Percentiles rank a stretch among this genome's conserved stretches.
These are phyloP conservation scores for Ascochyta rabiei DNA, from an alignment of 2,329 filamentous ascomycete species.

Conservation along the genomic window DNA sequence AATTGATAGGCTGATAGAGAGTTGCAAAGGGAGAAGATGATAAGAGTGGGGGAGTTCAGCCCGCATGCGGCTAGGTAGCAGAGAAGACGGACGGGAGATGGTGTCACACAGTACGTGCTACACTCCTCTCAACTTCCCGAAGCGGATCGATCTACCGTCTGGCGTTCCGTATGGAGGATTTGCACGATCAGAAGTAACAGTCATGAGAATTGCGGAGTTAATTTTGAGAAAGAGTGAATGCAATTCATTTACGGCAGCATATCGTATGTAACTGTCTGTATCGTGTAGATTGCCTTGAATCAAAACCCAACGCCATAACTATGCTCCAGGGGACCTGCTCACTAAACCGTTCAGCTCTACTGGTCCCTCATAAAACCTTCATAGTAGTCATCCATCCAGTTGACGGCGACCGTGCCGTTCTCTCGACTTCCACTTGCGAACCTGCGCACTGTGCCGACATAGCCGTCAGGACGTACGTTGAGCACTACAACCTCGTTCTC, in stretches of 20 bases:
- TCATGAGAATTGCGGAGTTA: not conserved
- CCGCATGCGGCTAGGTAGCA: not conserved
- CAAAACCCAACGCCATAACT: not conserved
- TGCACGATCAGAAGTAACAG: too few relatives aligned
- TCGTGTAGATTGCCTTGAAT: not conserved
- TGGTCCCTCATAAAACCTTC: slow-evolving; percentile 51
- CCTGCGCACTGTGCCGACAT: slow-evolving; percentile 67
- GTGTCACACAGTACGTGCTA: not conserved
- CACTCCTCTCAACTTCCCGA: not conserved
- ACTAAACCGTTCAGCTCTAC: slow-evolving; percentile 1
- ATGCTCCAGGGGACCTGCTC: not conserved
- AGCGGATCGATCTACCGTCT: too few relatives aligned
- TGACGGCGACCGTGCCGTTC: slow-evolving; percentile 43
- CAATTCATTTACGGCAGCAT: not conserved
- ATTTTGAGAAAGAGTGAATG: not conserved
- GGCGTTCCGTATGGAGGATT: too few relatives aligned
- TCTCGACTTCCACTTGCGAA: slow-evolving; percentile 44
- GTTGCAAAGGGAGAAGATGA: not conserved
- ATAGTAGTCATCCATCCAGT: slow-evolving; percentile 61
- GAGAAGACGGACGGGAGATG: not conserved
- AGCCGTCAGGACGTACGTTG: slow-evolving; percentile 75
- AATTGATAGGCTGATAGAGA: not conserved
- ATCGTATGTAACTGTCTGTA: not conserved
- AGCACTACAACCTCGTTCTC: slow-evolving; percentile 66
- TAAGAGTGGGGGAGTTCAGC: slow-evolving; percentile 1